Evolutionary conservation across 208 protist genomes (phyloP), one percentile per base, ranked within the genome.

Genomic region (Blechomonas ayalai): DNA sequence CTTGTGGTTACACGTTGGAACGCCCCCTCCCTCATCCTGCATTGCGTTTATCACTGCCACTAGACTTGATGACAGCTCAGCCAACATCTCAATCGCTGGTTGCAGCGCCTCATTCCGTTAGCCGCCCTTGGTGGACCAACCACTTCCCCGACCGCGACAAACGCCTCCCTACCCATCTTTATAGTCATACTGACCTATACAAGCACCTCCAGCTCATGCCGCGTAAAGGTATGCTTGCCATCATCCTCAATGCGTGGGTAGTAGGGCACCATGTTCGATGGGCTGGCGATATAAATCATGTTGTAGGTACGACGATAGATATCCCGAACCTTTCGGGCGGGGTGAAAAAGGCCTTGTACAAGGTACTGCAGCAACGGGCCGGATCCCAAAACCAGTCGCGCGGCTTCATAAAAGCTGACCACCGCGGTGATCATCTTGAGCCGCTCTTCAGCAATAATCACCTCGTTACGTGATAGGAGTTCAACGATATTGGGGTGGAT

Each of bases 401-500:
- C 63, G 24, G 90, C 97, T 55, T 99, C 98, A 55, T 99, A 97
- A 34, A 97, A 98, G 44, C 98, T 93, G 25, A 98, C 88, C 13
- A 99, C 96, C 1, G 98, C 96, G 23, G 79, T 89, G 19, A 94
- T 69, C 70, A 94, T 68, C 67, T 90, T 90, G 0, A 90, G 70
- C 16, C 81, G 74, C 64, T 94, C 85, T 59, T 86, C 81, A 6
- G 60, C 71, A 9, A 90, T 66, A 26, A 76, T 76, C 2, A 59
- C 51, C 52, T 90, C 74, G 41, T 83, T 85, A 36, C 72, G 97
- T 1, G 97, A 90, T 16, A 97, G 93, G 12, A 98, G 94, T 78
- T 99, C 98, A 49, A 99, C 98, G 37, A 99, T 97, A 72, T 99
- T 99, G 3, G 98, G 98, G 85, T 98, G 98, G 12, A 99, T 79